Base-by-base conservation (phyloP, 805 yeast genomes). In the Zygoascus biomembranicola region DNA sequence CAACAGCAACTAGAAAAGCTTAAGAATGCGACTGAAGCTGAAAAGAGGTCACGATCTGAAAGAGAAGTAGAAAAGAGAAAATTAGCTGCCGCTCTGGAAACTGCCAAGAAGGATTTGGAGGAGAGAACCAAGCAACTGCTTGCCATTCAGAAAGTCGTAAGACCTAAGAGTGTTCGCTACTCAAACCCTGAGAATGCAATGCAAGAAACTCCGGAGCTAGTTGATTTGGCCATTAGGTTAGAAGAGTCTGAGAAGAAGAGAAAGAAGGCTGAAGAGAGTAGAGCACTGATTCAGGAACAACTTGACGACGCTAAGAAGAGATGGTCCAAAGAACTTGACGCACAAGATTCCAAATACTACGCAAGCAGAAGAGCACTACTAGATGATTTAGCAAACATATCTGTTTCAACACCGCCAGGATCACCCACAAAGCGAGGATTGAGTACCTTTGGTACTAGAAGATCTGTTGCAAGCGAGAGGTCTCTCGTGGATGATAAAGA, bases 201-300 rank as follows among this genome's bases (percentile, higher is more conserved):
- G 39, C 13, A 35, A 4, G 39, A 35, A n/a, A 74, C 82, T 6
- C 78, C 79, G 57, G 85, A 81, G 39, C 35, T 54, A 19, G 61
- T 63, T n/a, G 67, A 60, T 37, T 51, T 64, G 32, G 63, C 65
- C 2, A 49, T 61, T 19, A 56, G 60, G 45, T 61, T 68, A 14
- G 66, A 63, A 43, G 65, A 66, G 41, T 55, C 65, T 20, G 71
- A 69, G 52, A 63, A 61, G 28, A 60, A 55, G 11, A 58, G 64
- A 26, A 61, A 61, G 49, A 57, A 54, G 32, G 57, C 61, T 8
- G 64, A 61, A 44, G 63, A 61, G 26, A 53, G 42, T 3, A 52
- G 55, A 42, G 56, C 53, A 8, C 52, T 63, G 8, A 52, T 63
- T 1, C 61, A 61, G 49, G 63, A 55, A 19, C 66, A 61, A 52